Evolutionary conservation across 768 basidiomycete genomes (phyloP), one percentile per base, ranked within the genome.

Genomic region (Pisolithus tinctorius): DNA sequence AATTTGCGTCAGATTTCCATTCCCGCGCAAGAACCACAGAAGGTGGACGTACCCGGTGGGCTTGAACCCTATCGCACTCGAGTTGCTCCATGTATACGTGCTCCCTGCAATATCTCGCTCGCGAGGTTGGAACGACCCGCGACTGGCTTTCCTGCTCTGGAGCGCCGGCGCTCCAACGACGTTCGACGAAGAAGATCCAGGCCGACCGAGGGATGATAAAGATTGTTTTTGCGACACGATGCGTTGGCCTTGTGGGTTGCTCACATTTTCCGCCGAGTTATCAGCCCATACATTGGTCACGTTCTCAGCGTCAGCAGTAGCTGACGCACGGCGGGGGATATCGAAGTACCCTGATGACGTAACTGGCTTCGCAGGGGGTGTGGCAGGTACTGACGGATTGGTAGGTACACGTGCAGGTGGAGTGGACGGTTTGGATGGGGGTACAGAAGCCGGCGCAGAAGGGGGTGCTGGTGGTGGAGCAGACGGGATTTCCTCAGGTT

Each of bases 401-500:
- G 52, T 53, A 30, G 63, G 55, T 45, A 55, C 55, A 29, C 56
- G 59, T 0, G 55, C 59, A 2, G 62, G 57, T 16, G 55, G 52
- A 2, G 60, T 56, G 14, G 45, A 42, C 8, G 59, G 52, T 16
- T 59, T 61, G 36, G 60, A 58, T 42, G 58, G 34, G 10, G 52
- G 49, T 2, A 47, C 56, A 45, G 63, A 59, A 6, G 58, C 50
- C 4, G 48, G 43, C 20, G 57, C 42, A n/a, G 56, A 51, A 1
- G 54, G 46, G 13, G 51, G 37, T 5, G 48, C 53, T 4, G 49
- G 23, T 34, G n/a, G 59, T 11, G 47, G 42, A 23, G 37, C 25
- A 10, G 14, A 20, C 20, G 55, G 27, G 16, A 67, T 48, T 13
- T 63, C 71, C 39, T 81, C 80, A 3, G 74, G 70, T 46, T 78